Percentiles rank a stretch among this genome's conserved stretches.
Conservation (phyloP, 1,139 yeast genomes). For the Yamadazyma diospyri region DNA sequence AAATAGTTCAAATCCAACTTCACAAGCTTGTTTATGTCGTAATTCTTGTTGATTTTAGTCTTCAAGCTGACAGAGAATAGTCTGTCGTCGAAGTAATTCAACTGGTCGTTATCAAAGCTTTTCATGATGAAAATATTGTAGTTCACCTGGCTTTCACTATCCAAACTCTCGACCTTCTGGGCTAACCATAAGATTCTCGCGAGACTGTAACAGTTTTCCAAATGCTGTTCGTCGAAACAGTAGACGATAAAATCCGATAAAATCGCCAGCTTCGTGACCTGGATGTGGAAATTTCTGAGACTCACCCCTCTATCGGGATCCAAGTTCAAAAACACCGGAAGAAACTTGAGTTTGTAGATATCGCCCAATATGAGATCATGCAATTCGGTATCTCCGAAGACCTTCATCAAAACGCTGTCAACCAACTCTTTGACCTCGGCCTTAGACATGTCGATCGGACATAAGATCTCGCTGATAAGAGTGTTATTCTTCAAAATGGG, state of each 20-base stretch:
- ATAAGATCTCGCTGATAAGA: slow-evolving; percentile 55
- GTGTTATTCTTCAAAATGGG: slow-evolving; percentile 58
- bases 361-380: slow-evolving; percentile 34
- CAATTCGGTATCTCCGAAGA: slow-evolving; percentile 15
- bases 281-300: slow-evolving; percentile 73
- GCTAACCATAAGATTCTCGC: slow-evolving; percentile 55
- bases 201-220: slow-evolving; percentile 22
- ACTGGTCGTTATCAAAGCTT: slow-evolving; percentile 3
- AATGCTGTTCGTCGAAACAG: slow-evolving; percentile 36
- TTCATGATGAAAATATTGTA: slow-evolving; percentile 19
- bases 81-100: slow-evolving; percentile 2
- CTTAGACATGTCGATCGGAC: slow-evolving; percentile 40
- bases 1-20: slow-evolving; percentile 12
- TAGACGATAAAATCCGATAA: slow-evolving; percentile 71
- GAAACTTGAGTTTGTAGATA: slow-evolving; percentile 37
- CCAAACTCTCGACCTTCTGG: slow-evolving; percentile 25
- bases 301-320: slow-evolving; percentile 71
- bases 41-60: slow-evolving; percentile 10
- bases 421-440: slow-evolving; percentile 28
- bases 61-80: slow-evolving; percentile 11
- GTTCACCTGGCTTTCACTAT: slow-evolving; percentile 1
- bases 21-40: slow-evolving; percentile 13
- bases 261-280: slow-evolving; percentile 65
- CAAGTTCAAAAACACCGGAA: slow-evolving; percentile 53
- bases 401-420: slow-evolving; percentile 17